Conservation (phyloP, 208 protist species). For the Balamuthia mandrillaris region DNA sequence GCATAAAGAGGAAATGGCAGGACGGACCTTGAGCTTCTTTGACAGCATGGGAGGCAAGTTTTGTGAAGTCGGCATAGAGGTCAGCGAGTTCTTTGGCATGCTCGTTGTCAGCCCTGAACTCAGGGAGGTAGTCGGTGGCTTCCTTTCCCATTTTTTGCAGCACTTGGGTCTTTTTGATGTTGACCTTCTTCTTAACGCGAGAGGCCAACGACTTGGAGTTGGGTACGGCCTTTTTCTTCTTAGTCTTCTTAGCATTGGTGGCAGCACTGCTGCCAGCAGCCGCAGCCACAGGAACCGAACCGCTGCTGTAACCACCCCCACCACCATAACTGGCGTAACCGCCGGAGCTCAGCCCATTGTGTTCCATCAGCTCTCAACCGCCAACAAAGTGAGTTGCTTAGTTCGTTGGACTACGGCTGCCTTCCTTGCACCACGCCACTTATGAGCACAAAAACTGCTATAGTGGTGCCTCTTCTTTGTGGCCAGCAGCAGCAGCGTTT, state of each 20-base stretch:
- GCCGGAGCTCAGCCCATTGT: too few relatives aligned
- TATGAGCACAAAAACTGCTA: too few relatives aligned
- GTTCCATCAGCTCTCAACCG: too few relatives aligned
- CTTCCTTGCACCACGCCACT: too few relatives aligned
- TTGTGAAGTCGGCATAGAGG: background rate
- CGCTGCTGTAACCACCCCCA: too few relatives aligned
- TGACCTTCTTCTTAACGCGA: background rate
- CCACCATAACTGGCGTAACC: too few relatives aligned
- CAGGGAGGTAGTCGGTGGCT: background rate
- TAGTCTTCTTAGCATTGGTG: background rate
- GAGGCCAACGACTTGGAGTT: background rate
- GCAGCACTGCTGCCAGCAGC: too few relatives aligned
- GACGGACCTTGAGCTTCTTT: background rate
- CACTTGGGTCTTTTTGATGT: background rate
- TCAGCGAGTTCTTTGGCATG: background rate
- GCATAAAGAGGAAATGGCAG: background rate
- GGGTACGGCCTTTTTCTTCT: slow-evolving; percentile 9
- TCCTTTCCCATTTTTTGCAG: background rate
- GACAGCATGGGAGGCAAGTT: background rate
- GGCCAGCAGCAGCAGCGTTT: too few relatives aligned
- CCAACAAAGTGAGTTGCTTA: too few relatives aligned
- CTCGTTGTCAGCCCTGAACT: background rate
- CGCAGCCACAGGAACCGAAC: too few relatives aligned
- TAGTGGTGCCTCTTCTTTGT: too few relatives aligned
- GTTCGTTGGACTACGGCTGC: too few relatives aligned